phyloP scores from a whole-genome alignment of 2,329 filamentous ascomycete genomes.

The Zymoseptoria crescenta region DNA sequence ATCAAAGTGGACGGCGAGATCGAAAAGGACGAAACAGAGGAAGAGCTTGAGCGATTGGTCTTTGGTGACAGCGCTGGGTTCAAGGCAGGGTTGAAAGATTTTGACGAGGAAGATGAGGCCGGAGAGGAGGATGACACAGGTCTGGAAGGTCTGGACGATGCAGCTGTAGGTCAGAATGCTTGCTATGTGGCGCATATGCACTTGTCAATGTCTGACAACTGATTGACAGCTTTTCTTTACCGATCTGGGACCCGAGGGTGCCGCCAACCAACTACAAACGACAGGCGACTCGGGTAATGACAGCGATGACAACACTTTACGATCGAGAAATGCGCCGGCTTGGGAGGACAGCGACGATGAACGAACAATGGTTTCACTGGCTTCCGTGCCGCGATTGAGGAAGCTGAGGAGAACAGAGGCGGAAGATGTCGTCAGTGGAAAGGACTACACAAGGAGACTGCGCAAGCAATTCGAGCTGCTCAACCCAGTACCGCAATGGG shows the following conservation, averaged over 20 bases:
- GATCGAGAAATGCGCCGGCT: conserved; percentile 46
- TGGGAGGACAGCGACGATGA: conserved; percentile 98
- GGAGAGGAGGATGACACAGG: conserved; percentile 31
- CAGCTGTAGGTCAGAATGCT: conserved; percentile 47
- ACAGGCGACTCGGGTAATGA: conserved; percentile 35
- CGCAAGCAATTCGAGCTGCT: conserved; percentile 61
- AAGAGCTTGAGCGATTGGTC: conserved; percentile 61
- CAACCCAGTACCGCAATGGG: conserved; percentile 57
- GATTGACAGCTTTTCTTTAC: conserved; percentile 63
- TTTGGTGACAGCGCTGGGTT: conserved; percentile 85
- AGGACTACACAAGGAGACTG: conserved; percentile 74
- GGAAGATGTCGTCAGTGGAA: conserved; percentile 79
- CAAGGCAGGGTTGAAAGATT: conserved; percentile 59
- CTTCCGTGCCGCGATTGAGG: conserved; percentile 63
- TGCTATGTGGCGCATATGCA: neutral
- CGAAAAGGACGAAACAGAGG: conserved; percentile 26
- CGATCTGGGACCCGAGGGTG: conserved; percentile 54
- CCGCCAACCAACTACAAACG: conserved; percentile 32
- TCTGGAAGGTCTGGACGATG: conserved; percentile 64
- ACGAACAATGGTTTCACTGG: conserved; percentile 72
- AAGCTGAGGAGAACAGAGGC: conserved; percentile 74
- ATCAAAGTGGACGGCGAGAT: conserved; percentile 21
- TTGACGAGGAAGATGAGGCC: conserved; percentile 44
- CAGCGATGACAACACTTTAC: conserved; percentile 33
- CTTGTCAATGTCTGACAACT: conserved; percentile 13